These are phyloP conservation scores for Azolla pinnata DNA, from an alignment of 75 land plant species.

Conservation along the genomic window DNA sequence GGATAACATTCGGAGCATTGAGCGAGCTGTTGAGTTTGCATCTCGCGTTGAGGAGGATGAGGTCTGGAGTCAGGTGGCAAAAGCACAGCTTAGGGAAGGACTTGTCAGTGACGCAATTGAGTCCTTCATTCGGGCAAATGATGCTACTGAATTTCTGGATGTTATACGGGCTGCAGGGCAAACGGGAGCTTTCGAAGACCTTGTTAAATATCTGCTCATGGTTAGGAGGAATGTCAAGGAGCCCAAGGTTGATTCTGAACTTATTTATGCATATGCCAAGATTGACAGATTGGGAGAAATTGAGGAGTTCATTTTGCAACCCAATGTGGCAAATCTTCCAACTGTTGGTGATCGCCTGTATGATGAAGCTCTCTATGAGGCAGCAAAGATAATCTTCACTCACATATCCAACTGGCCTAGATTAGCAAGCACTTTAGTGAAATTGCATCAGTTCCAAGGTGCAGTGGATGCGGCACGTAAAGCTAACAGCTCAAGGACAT, in stretches of 20 bases:
- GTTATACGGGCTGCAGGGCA: conserved; percentile 74
- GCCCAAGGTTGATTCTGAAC: conserved; percentile 93
- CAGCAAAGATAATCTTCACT: conserved; percentile 88
- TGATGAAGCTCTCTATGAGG: conserved; percentile 90
- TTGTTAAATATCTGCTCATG: conserved; percentile 87
- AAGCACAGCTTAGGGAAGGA: conserved; percentile 93
- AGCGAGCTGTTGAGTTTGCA: conserved; percentile 96
- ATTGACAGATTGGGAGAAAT: conserved; percentile 83
- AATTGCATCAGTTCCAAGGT: conserved; percentile 82
- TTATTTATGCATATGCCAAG: conserved; percentile 96
- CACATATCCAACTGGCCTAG: conserved; percentile 97
- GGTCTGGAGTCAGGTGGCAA: conserved; percentile 98
- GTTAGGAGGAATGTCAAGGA: conserved; percentile 88
- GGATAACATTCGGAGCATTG: conserved; percentile 86
- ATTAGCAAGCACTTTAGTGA: conserved; percentile 78
- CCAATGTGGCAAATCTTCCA: conserved; percentile 95
- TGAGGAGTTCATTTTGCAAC: conserved; percentile 93
- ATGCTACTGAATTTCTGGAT: conserved; percentile 83
- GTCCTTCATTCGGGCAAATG: conserved; percentile 93
- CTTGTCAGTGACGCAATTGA: conserved; percentile 98
- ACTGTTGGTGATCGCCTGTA: conserved; percentile 88
- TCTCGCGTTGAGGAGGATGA: conserved; percentile 98
- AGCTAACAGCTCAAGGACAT: conserved; percentile 83
- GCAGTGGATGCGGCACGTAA: conserved; percentile 99
- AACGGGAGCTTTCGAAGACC: conserved; percentile 65